Evolutionary conservation across 2,329 filamentous ascomycete genomes (phyloP).

Genomic region (Lachnellula suecica): DNA sequence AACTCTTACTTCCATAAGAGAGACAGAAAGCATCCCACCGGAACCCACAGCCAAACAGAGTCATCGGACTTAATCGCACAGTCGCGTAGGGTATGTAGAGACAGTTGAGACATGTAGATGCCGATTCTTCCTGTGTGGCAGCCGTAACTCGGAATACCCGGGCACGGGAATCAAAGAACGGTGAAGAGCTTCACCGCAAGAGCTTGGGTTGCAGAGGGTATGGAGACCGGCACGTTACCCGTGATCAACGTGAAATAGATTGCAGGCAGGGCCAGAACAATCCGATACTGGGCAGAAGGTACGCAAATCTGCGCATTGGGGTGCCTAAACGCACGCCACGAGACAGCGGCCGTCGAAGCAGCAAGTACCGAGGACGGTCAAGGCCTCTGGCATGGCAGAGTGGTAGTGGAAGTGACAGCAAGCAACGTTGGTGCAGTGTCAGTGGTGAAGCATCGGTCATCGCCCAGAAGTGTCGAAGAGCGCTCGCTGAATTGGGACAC

Average conservation of each 20-base stretch:
- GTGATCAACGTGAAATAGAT: neutral
- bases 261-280: neutral
- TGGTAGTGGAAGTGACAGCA: neutral
- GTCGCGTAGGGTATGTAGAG: neutral
- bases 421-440: neutral
- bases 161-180: neutral
- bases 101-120: neutral
- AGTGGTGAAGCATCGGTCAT: neutral
- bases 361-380: neutral
- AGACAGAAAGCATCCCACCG: no score
- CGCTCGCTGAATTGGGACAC: neutral
- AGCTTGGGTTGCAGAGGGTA: neutral
- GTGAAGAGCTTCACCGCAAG: neutral
- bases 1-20: neutral
- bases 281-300: neutral
- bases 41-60: neutral
- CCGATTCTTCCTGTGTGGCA: neutral
- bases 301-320: neutral
- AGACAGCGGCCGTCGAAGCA: neutral
- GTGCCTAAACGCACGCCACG: neutral
- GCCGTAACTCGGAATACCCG: neutral
- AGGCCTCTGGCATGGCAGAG: neutral
- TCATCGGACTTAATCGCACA: neutral
- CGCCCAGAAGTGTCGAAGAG: neutral
- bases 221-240: neutral